phyloP scores from a whole-genome alignment of 331 rosid species.

The Acacia concinna region DNA sequence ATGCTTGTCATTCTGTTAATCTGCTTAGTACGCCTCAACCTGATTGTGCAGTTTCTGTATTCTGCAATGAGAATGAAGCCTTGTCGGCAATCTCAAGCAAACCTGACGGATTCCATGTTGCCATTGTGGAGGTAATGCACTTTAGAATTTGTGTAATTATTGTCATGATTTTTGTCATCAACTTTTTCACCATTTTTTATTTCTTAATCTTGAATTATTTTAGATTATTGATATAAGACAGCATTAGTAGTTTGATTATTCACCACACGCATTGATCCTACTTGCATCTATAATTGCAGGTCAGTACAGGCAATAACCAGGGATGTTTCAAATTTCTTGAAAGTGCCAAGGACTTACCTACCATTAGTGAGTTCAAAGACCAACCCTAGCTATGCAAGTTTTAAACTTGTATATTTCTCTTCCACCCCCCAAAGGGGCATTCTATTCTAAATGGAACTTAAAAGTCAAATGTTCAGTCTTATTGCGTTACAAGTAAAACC shows the following conservation, averaged over 20 bases:
- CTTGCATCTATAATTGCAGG: slow-evolving; percentile 45
- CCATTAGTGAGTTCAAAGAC: slow-evolving; percentile 68
- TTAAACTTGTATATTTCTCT: slow-evolving; percentile 15
- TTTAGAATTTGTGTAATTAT: slow-evolving; percentile 20
- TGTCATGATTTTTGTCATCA: neutral
- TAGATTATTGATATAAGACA: slow-evolving; percentile 5
- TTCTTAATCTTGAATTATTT: slow-evolving; percentile 7
- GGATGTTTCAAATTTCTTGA: slow-evolving; percentile 81
- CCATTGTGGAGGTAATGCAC: slow-evolving; percentile 79
- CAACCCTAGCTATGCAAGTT: neutral
- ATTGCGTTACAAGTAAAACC: slow-evolving; percentile 2
- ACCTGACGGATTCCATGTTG: slow-evolving; percentile 76
- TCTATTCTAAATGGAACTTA: slow-evolving; percentile 12
- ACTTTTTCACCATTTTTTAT: slow-evolving; percentile 9
- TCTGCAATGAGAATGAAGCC: slow-evolving; percentile 76
- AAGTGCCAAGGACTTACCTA: slow-evolving; percentile 90
- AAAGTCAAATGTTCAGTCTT: neutral
- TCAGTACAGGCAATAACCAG: slow-evolving; percentile 47
- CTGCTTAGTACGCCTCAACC: slow-evolving; percentile 28
- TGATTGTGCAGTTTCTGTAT: slow-evolving; percentile 65
- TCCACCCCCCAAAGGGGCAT: neutral
- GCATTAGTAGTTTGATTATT: slow-evolving; percentile 14
- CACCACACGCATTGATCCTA: neutral
- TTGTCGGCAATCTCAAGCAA: slow-evolving; percentile 65
- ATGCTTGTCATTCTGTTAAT: slow-evolving; percentile 23